A percentile compares a stretch with the other conserved stretches of the same genome.
phyloP scores from a whole-genome alignment of 2,329 filamentous ascomycete species.

The Sclerotinia glacialis region DNA sequence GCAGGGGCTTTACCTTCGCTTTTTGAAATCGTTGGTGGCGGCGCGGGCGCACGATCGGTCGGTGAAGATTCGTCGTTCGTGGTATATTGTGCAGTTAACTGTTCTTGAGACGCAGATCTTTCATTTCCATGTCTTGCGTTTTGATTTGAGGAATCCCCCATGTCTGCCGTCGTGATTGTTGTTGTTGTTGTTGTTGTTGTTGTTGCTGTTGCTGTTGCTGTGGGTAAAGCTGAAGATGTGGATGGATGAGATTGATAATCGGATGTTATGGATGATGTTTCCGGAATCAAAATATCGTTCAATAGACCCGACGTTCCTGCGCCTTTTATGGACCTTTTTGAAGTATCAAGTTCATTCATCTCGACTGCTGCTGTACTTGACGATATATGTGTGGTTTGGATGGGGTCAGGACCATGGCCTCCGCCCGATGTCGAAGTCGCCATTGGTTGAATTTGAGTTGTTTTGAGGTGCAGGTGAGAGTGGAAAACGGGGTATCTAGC shows the following conservation, averaged over 20 bases:
- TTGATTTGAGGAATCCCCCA: background rate
- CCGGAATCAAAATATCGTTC: constrained; percentile 18
- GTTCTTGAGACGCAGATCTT: background rate
- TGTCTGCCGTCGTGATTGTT: background rate
- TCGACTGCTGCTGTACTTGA: background rate
- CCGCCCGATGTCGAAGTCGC: constrained; percentile 1
- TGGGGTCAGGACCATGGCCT: background rate
- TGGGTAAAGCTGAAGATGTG: background rate
- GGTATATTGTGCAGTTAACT: background rate
- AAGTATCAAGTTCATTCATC: constrained; percentile 5
- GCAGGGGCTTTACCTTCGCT: constrained; percentile 15
- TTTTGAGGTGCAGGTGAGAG: constrained; percentile 5
- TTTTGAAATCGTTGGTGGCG: constrained; percentile 3
- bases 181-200: background rate
- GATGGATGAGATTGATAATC: background rate
- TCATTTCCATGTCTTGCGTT: background rate
- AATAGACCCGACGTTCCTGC: constrained; percentile 17
- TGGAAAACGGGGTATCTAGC: constrained; percentile 13
- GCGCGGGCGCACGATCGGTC: background rate
- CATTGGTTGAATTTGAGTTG: background rate
- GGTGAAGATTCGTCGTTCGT: constrained; percentile 1
- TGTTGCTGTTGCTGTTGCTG: background rate
- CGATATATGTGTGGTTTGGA: background rate
- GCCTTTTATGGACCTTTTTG: background rate
- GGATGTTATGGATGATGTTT: constrained; percentile 9